Conservation (phyloP, 2,329 filamentous ascomycete genomes). For the Sporothrix inflata region DNA sequence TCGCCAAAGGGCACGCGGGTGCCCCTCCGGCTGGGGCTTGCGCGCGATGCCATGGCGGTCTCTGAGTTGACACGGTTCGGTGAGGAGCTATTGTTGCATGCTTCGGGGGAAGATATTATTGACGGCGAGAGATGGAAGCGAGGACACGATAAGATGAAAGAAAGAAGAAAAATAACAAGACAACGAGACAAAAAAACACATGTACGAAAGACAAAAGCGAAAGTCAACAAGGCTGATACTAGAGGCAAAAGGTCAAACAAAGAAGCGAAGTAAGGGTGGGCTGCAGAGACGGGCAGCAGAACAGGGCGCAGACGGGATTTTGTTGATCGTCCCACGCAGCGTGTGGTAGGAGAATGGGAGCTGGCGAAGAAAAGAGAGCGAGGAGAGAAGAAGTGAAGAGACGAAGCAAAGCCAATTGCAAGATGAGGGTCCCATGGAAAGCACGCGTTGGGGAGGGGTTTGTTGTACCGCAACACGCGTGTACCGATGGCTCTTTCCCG, state of each 20-base stretch:
- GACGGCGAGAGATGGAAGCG: not conserved
- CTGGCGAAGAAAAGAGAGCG: not conserved
- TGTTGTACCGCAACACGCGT: slow-evolving; percentile 28
- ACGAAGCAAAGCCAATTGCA: not conserved
- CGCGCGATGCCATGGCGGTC: slow-evolving; percentile 36
- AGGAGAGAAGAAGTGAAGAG: slow-evolving; percentile 14
- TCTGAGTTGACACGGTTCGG: not conserved
- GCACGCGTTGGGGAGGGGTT: slow-evolving; percentile 24
- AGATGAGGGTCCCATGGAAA: not conserved
- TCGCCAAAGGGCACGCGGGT: slow-evolving; percentile 40
- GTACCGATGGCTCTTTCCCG: slow-evolving; percentile 27
- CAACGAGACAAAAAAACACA: not conserved
- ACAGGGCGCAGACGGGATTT: not conserved
- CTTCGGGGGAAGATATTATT: slow-evolving; percentile 11
- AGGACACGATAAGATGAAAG: not conserved
- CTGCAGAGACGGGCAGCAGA: slow-evolving; percentile 1
- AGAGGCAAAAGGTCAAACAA: not conserved
- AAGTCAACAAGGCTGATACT: slow-evolving; percentile 16
- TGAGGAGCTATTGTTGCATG: slow-evolving; percentile 26
- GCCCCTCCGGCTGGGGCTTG: slow-evolving; percentile 30
- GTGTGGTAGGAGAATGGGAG: not conserved
- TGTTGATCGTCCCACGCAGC: slow-evolving; percentile 20
- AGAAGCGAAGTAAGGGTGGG: not conserved
- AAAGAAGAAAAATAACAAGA: not conserved
- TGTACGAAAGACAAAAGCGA: slow-evolving; percentile 8